These are phyloP conservation scores for Botrytis porri DNA, from an alignment of 2,329 filamentous ascomycete species.

Conservation along the genomic window DNA sequence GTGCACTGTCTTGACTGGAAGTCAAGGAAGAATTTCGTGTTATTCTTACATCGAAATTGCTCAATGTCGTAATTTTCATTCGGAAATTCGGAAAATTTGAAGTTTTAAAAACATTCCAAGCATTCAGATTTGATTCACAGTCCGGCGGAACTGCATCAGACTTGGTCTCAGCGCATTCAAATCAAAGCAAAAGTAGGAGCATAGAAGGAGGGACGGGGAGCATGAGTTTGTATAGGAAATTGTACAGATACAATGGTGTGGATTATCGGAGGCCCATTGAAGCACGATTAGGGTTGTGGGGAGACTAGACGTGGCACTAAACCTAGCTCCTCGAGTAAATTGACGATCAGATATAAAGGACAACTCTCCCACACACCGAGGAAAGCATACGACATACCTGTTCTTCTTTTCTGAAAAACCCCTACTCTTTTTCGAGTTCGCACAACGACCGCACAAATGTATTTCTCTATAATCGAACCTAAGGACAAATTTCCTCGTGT, in stretches of 20 bases:
- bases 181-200: not conserved
- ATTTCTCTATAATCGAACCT: not conserved
- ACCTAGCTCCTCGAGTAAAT: not conserved
- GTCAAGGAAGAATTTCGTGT: not conserved
- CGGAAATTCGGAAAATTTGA: not conserved
- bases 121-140: not conserved
- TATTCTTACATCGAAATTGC: not conserved
- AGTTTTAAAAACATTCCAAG: not conserved
- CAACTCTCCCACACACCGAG: not conserved
- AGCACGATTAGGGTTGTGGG: not conserved
- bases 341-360: not conserved
- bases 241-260: not conserved
- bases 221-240: not conserved
- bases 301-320: not conserved
- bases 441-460: not conserved
- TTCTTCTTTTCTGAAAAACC: not conserved
- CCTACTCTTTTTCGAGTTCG: not conserved
- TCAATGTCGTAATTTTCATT: not conserved
- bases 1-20: not conserved
- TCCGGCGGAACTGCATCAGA: not conserved
- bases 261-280: not conserved
- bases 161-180: not conserved
- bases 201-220: too few relatives aligned
- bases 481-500: not conserved
- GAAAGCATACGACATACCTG: not conserved